Base-by-base conservation (phyloP, 2,329 filamentous ascomycete genomes). In the Aureobasidium sp. region DNA sequence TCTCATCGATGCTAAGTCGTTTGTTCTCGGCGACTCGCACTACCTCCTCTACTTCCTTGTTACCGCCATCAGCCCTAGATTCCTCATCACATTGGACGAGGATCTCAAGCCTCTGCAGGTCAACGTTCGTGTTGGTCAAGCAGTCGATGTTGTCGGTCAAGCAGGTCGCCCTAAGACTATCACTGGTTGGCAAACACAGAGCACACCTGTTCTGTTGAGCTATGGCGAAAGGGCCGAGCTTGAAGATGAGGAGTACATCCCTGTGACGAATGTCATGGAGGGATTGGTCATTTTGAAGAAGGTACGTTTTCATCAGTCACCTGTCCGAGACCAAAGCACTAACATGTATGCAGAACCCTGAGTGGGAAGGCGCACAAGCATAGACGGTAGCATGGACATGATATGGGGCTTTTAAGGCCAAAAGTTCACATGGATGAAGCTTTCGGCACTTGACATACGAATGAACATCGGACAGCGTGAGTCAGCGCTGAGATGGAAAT, bases 151-250 rank as follows among this genome's bases (percentile, higher is more conserved):
- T 46, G 94, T 99, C 44, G 95, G 94, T 57, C 94, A 97, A 76
- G 94, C 95, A 13, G 94, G 94, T 73, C 85, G 93, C 66, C 94
- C 94, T 68, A 97, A 99, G 87, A 99, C 94, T 2, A 99, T 99
- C 71, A 99, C 94, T 10, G 94, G 94, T 59, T 99, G 94, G 94
- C 94, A 99, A 78, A 99, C 94, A 67, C 94, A 99, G 81, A 97
- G 90, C 79, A 99, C 94, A n/a, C 94, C 94, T 0, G 94, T 99
- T 51, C 81, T 99, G 63, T 80, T 99, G 69, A 88, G 90, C n/a
- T 88, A 96, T 72, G 94, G 95, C 34, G 94, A 99, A 81, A 84
- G 95, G 70, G 94, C 94, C 10, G 94, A 99, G 80, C 80, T 99
- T 56, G 94, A 99, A 76, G 94, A 99, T 71, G 94, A 99, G 78